Percentiles rank a stretch among this genome's conserved stretches.
Conservation (phyloP, 441 rosid genomes). For the Populus hybrid region DNA sequence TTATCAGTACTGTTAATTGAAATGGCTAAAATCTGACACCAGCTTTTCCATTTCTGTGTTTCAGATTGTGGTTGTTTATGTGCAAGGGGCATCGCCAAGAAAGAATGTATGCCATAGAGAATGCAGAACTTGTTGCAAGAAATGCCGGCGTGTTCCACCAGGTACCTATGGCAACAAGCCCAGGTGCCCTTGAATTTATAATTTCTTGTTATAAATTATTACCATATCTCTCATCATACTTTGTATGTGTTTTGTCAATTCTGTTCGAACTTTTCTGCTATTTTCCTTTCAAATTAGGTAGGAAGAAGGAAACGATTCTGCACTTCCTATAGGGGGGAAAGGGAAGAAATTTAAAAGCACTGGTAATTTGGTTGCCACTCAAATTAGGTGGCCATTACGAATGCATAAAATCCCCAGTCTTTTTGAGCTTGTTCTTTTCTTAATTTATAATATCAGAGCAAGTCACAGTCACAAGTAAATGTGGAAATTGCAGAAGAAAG, state of each 20-base stretch:
- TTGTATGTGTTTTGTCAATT: neutral
- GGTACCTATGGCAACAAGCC: slow-evolving; percentile 39
- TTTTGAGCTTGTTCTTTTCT: neutral
- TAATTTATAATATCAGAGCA: neutral
- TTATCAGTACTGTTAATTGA: neutral
- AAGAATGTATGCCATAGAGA: slow-evolving; percentile 68
- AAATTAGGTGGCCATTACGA: neutral
- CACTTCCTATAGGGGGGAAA: neutral
- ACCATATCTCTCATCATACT: neutral
- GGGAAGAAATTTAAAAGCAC: neutral
- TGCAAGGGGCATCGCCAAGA: slow-evolving; percentile 46
- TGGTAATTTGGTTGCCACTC: neutral
- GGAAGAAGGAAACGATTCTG: neutral
- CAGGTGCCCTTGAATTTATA: slow-evolving; percentile 51
- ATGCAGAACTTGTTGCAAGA: slow-evolving; percentile 57
- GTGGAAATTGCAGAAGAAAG: neutral
- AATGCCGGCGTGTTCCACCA: slow-evolving; percentile 58
- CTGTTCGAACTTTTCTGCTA: neutral
- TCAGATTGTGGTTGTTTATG: slow-evolving; percentile 37
- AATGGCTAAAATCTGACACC: neutral
- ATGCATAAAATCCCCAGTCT: neutral
- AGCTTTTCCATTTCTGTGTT: neutral
- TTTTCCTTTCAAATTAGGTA: neutral
- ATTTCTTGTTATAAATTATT: neutral
- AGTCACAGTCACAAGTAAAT: neutral